Evolutionary conservation across 805 yeast genomes (phyloP), one percentile per base, ranked within the genome.

Genomic region (Metschnikowia cubensis): DNA sequence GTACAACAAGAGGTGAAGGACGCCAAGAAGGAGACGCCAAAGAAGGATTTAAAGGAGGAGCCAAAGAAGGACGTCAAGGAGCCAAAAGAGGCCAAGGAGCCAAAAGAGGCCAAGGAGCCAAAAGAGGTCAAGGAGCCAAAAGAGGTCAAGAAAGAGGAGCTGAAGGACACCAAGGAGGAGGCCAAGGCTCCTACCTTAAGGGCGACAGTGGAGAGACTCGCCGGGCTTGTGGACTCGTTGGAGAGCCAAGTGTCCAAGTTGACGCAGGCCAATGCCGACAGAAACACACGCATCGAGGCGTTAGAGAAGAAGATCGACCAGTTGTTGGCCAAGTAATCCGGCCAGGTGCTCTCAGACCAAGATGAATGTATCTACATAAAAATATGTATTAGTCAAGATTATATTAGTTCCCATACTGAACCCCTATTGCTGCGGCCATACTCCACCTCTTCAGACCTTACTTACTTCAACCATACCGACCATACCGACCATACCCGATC

Each of bases 201-300:
- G 59, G 85, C 81, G 8, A 82, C 89, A 1, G 84, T 87, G 32
- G 92, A 85, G 55, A 84, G 79, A 54, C 71, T 87, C 48, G 81
- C 86, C 4, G 51, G 69, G 2, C 66, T 87, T 33, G 89, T 85
- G 18, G 69, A 71, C 2, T 70, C 75, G 29, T 73, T 87, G 42
- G 90, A 87, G 62, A 49, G 68, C 0, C 80, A 83, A 40, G 77
- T 87, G 41, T 59, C 71, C 10, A 74, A 67, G 49, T 71, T 87
- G 50, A 70, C 76, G 7, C 70, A 73, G 15, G 72, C 84, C 3
- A 84, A 81, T 49, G 55, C 75, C n/a, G 85, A 80, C 33, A 87
- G 85, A 61, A 92, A 87, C 60, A 82, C 72, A 38, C 81, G 81
- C 62, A 67, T 87, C 49, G 71, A 70, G 31, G 62, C 74, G 6